phyloP scores from a whole-genome alignment of 106 monocot genomes.

The Dendrobium catenatum region DNA sequence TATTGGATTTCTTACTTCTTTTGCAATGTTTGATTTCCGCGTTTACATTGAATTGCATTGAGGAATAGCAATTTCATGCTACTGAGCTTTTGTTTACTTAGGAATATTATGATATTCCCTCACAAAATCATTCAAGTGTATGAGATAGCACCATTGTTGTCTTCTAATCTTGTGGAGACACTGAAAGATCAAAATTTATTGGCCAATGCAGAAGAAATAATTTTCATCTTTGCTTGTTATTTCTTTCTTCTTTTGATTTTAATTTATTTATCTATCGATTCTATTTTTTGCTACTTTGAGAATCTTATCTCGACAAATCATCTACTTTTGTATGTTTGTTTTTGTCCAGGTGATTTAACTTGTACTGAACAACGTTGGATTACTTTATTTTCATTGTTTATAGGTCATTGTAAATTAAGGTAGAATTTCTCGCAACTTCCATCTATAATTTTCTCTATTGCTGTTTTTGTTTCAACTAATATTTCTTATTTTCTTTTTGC shows the following conservation, averaged over 20 bases:
- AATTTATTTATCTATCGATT: not conserved
- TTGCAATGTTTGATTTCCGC: not conserved
- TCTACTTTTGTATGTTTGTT: not conserved
- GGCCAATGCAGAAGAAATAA: not conserved
- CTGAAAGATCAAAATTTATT: too few species aligned
- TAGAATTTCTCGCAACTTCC: not conserved
- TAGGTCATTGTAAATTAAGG: not conserved
- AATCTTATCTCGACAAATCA: not conserved
- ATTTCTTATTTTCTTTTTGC: not conserved
- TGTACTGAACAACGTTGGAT: not conserved
- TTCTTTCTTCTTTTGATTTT: not conserved
- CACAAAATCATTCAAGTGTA: not conserved
- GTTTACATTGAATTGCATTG: not conserved
- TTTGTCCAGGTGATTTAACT: conserved; percentile 1
- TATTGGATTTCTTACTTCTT: not conserved
- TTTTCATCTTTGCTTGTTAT: not conserved
- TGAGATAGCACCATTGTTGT: not conserved
- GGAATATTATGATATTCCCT: not conserved
- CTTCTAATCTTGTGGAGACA: not conserved
- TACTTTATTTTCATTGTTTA: not conserved
- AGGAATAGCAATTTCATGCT: not conserved
- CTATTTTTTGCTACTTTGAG: not conserved
- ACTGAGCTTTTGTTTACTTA: not conserved
- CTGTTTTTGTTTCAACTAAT: not conserved
- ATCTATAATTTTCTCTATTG: not conserved